Base-by-base conservation (phyloP, 768 basidiomycete species). In the Sarcodon aspratus region DNA sequence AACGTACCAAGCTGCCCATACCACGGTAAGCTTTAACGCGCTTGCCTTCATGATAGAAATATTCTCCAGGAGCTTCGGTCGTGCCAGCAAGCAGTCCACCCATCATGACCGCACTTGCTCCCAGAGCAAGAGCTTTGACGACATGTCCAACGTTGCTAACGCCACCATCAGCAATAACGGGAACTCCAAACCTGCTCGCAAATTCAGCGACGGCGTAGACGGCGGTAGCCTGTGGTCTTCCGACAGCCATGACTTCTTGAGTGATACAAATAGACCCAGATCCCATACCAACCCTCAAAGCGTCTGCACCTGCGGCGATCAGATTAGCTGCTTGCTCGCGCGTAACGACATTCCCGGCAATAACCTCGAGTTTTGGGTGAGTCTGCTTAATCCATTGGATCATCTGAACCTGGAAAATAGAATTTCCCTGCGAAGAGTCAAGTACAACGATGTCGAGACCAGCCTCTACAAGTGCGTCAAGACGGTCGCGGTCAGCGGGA, bases 181-280 rank as follows among this genome's bases (percentile, higher is more conserved):
- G 96, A 0, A 99, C 83, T 31, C 95, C 96, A 63, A 99, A 98
- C 60, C 85, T 81, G 67, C 63, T 75, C 9, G 94, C 80, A 60
- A 99, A 97, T 68, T 99, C 93, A 27, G 94, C 79, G 10, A 98
- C 95, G 38, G 88, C 82, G 61, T 86, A 88, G n/a, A 98, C 92
- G n/a, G 95, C 95, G 0, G 93, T 93, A 2, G 94, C 96, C 65
- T 99, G 96, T 1, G 95, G 96, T 12, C 96, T 80, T 11, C 96
- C 96, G 46, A 98, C 95, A 9, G 96, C 96, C 89, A 97, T 98
- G 58, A 99, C 86, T 62, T 98, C 96, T 67, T 99, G 96, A 6
- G 96, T 99, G 68, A 99, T 99, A 64, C 96, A 99, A 61, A 99
- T 99, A 6, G 91, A 95, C 8, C 96, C 96, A 7, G 85, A 89